These are phyloP conservation scores for Salix dunnii DNA, from an alignment of 345 rosid species.

Conservation along the genomic window DNA sequence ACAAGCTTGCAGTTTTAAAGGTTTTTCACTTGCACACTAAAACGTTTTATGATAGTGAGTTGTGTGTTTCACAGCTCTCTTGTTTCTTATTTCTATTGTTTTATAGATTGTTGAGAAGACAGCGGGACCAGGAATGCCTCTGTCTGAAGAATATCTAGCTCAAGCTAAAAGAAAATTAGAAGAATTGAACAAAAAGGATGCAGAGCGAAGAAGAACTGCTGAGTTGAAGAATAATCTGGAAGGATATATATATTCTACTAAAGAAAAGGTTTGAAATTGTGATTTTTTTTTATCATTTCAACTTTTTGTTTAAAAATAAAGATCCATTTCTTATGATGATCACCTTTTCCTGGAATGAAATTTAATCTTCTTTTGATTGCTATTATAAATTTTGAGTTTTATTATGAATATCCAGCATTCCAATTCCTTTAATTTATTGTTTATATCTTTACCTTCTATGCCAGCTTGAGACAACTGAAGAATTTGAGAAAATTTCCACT, in stretches of 20 bases:
- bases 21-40: neutral
- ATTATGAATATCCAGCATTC: neutral
- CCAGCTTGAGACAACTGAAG: conserved; percentile 78
- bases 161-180: conserved; percentile 77
- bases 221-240: conserved; percentile 92
- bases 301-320: neutral
- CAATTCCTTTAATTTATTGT: conserved; percentile 1
- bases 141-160: conserved; percentile 56
- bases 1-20: neutral
- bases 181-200: conserved; percentile 77
- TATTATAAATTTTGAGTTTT: neutral
- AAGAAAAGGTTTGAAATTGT: conserved; percentile 65
- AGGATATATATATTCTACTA: conserved; percentile 86
- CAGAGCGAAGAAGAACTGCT: conserved; percentile 86
- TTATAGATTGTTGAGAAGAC: conserved; percentile 73
- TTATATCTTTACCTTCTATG: conserved; percentile 7
- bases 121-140: conserved; percentile 71
- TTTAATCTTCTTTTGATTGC: neutral
- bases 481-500: conserved; percentile 65
- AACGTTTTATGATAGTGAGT: neutral
- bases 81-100: neutral
- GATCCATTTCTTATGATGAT: neutral
- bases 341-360: neutral
- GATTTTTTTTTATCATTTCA: neutral
- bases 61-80: neutral